Conservation (phyloP, 495 filamentous ascomycete species). For the Penicillium tannophilum region DNA sequence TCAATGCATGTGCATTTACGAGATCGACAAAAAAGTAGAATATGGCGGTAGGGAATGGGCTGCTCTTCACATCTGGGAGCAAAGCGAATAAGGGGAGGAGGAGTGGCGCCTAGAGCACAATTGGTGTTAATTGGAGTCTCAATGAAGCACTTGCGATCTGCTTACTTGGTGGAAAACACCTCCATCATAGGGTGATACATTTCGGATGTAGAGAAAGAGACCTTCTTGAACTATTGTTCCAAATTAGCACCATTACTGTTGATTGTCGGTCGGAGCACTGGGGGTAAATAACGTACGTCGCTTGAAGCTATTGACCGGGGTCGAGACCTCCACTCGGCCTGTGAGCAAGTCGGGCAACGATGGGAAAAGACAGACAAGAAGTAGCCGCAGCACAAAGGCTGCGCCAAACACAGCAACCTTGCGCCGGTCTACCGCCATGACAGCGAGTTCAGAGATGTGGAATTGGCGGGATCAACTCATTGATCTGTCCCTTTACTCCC, state of each 20-base stretch:
- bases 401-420: conserved; percentile 74
- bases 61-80: conserved; percentile 65
- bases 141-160: conserved; percentile 3
- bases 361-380: conserved; percentile 81
- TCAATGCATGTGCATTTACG: conserved; percentile 78
- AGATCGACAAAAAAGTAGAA: conserved; percentile 84
- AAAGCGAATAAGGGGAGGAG: conserved; percentile 89
- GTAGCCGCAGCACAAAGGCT: conserved; percentile 76
- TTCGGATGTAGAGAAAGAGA: conserved; percentile 90
- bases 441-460: conserved; percentile 7
- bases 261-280: neutral
- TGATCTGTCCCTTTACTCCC: conserved; percentile 23
- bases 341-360: conserved; percentile 83
- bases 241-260: conserved; percentile 10
- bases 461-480: conserved; percentile 12
- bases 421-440: conserved; percentile 69
- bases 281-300: conserved; percentile 61
- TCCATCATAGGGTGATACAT: conserved; percentile 96
- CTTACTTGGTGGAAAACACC: conserved; percentile 92
- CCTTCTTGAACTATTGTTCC: conserved; percentile 82
- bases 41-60: conserved; percentile 72
- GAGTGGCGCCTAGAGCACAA: conserved; percentile 67
- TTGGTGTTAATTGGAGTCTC: conserved; percentile 11
- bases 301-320: conserved; percentile 97
- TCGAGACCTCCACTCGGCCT: conserved; percentile 93